Percentiles rank a stretch among this genome's conserved stretches.
Conservation (phyloP, 306 rosid genomes). For the Fragaria ananassa region DNA sequence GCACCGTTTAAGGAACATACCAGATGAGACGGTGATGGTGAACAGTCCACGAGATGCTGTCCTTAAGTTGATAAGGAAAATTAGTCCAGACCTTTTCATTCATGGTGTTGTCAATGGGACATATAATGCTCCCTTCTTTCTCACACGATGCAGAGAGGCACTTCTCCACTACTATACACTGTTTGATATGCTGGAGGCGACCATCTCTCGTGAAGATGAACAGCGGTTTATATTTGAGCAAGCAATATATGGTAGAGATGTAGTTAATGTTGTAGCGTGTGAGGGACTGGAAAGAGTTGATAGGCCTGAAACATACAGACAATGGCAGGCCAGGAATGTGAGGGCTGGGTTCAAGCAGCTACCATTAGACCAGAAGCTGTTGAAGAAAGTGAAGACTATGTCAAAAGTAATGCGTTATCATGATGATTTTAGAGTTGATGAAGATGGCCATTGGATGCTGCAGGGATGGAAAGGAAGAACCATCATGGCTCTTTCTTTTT, state of each 20-base stretch:
- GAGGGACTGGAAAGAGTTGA: constrained; percentile 37
- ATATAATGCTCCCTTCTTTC: constrained; percentile 28
- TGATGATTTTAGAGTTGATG: constrained; percentile 26
- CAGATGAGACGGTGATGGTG: constrained; percentile 20
- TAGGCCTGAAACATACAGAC: constrained; percentile 38
- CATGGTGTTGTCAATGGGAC: constrained; percentile 35
- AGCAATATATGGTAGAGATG: constrained; percentile 22
- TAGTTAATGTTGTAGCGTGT: constrained; percentile 31
- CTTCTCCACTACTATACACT: constrained; percentile 22
- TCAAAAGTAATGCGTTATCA: constrained; percentile 18
- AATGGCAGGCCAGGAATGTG: constrained; percentile 28
- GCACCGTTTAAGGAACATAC: constrained; percentile 21
- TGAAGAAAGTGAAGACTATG: constrained; percentile 6
- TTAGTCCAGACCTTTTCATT: constrained; percentile 25
- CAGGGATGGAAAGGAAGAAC: constrained; percentile 38
- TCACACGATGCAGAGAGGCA: constrained; percentile 26
- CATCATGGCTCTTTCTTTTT: constrained; percentile 21
- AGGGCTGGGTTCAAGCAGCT: constrained; percentile 36
- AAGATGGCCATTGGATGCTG: constrained; percentile 36
- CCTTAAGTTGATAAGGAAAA: constrained; percentile 24
- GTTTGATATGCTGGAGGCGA: constrained; percentile 30
- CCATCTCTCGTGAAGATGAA: constrained; percentile 16
- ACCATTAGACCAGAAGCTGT: constrained; percentile 26
- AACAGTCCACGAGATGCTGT: constrained; percentile 30
- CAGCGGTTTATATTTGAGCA: constrained; percentile 26